Base-by-base conservation (phyloP, 768 basidiomycete genomes). In the Lanmaoa pseudosensibilis region DNA sequence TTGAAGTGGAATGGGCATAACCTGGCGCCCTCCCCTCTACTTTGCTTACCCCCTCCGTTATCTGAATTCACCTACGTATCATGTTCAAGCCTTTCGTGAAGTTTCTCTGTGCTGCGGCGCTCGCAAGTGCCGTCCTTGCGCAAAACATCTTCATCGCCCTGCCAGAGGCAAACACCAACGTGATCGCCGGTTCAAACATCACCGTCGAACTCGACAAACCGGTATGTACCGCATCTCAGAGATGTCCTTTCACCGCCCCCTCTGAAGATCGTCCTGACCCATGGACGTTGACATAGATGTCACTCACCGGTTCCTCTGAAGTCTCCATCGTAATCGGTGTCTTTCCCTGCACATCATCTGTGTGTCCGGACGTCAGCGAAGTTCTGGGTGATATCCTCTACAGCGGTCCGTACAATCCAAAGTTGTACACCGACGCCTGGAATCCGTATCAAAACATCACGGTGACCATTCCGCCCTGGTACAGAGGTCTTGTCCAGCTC, bases 181-280 rank as follows among this genome's bases (percentile, higher is more conserved):
- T 83, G 7, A 25, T 33, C 0, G 65, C 73, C 19, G 80, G 80
- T 18, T 60, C 65, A 2, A 58, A 59, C n/a, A 39, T 82, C 49
- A 70, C 64, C 8, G 72, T 83, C 8, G 69, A 78, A 50, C 62
- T 83, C 12, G 75, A 76, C 46, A 70, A 70, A 54, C 76, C 76
- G 6, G 80, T 80, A 55, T 13, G 78, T 65, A 12, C 30, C 44
- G 21, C 21, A 7, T 19, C 32, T 32, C 21, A 4, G 19, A 34
- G 41, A n/a, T 30, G 4, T 34, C 46, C 15, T 32, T n/a, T 8
- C 33, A 23, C 19, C 25, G 12, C 8, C 11, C 10, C 18, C 37
- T 15, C n/a, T 15, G 12, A 19, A 5, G 2, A 21, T 5, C 9
- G 4, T 21, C 23, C 34, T 37, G 40, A 36, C 27, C 11, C 10